Evolutionary conservation across 2,329 filamentous ascomycete genomes (phyloP).

Genomic region (Elsinoe necatrix): DNA sequence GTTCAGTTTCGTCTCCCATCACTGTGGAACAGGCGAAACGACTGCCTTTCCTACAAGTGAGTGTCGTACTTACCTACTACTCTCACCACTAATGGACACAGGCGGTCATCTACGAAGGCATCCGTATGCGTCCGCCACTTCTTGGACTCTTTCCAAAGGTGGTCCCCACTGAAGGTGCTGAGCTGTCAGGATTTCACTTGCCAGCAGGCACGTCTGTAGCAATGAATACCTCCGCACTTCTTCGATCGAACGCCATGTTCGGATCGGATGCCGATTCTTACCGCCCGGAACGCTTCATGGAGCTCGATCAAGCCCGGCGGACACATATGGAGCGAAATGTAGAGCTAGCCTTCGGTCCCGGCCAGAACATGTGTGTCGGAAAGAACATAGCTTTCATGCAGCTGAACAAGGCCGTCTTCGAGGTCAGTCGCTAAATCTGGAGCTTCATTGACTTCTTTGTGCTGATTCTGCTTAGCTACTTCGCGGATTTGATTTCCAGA

Average conservation of each 20-base stretch:
- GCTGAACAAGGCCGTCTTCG: conserved; percentile 36
- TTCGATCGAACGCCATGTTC: background rate
- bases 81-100: background rate
- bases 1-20: background rate
- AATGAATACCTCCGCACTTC: conserved; percentile 10
- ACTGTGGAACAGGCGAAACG: background rate
- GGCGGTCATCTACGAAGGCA: conserved; percentile 22
- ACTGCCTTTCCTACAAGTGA: background rate
- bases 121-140: conserved; percentile 26
- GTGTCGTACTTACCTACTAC: too few relatives aligned
- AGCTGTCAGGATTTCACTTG: conserved; percentile 1
- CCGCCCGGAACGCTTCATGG: conserved; percentile 20
- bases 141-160: conserved; percentile 22
- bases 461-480: background rate
- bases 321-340: background rate
- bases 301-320: conserved; percentile 26
- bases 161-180: conserved; percentile 23
- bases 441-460: too few relatives aligned
- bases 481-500: background rate
- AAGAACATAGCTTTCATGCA: conserved; percentile 47
- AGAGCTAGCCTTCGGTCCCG: conserved; percentile 43
- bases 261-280: conserved; percentile 24
- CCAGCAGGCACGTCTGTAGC: background rate
- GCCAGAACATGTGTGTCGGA: conserved; percentile 41
- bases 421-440: background rate